Conservation (phyloP, 345 rosid genomes). For the Anacardium occidentale region DNA sequence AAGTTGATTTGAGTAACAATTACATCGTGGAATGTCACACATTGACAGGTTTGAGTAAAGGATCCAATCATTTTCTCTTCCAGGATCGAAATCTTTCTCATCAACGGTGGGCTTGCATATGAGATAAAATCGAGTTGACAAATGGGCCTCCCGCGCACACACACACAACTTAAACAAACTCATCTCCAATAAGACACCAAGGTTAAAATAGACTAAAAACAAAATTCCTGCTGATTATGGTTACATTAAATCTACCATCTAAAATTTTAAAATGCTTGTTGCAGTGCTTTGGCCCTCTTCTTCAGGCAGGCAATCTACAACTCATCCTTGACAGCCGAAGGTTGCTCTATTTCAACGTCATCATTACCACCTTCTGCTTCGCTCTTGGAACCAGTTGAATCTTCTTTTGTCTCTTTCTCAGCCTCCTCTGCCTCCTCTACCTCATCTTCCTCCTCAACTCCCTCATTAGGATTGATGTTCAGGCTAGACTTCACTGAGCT, state of each 20-base stretch:
- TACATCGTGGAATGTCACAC: too few relatives aligned
- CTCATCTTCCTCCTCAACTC: constrained; percentile 74
- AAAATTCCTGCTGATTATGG: constrained; percentile 25
- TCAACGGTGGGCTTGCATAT: too few relatives aligned
- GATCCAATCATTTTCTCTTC: too few relatives aligned
- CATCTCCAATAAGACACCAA: neutral
- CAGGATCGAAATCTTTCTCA: too few relatives aligned
- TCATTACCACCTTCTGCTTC: constrained; percentile 33
- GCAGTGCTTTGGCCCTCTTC: constrained; percentile 9
- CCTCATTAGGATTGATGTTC: constrained; percentile 68
- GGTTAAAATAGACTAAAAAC: neutral
- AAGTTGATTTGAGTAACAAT: too few relatives aligned
- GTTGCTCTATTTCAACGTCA: constrained; percentile 27
- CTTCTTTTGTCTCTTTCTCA: constrained; percentile 42
- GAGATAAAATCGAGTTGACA: too few relatives aligned
- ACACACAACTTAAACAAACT: too few relatives aligned
- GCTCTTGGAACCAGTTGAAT: constrained; percentile 8
- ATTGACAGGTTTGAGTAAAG: too few relatives aligned
- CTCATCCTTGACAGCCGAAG: constrained; percentile 48
- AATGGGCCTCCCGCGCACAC: too few relatives aligned
- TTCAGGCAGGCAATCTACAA: constrained; percentile 30
- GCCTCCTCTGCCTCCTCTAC: constrained; percentile 54
- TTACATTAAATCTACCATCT: constrained; percentile 24
- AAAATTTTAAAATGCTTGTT: constrained; percentile 19
- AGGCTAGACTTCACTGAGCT: constrained; percentile 73